Percentiles rank a stretch among this genome's conserved stretches.
Evolutionary conservation across 1,284 basidiomycete genomes (phyloP).

Genomic region (Microbotryum silenes-acaulis): DNA sequence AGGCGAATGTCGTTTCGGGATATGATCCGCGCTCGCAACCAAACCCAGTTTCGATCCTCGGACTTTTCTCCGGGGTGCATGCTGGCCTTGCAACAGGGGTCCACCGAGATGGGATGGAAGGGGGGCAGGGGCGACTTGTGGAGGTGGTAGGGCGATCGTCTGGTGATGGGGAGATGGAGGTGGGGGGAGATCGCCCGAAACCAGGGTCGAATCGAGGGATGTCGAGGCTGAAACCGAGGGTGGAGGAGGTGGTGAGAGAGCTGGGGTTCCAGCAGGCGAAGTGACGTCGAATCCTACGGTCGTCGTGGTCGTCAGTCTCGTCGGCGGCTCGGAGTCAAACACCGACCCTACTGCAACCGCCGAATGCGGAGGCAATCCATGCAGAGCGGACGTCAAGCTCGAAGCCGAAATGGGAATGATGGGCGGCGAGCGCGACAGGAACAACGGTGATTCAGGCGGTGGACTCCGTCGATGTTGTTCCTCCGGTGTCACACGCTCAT

Average conservation of each 20-base stretch:
- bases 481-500: not conserved
- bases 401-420: too few relatives aligned
- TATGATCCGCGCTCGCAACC: constrained; percentile 5
- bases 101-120: constrained; percentile 15
- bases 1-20: constrained; percentile 7
- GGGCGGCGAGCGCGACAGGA: not conserved
- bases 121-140: constrained; percentile 15
- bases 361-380: not conserved
- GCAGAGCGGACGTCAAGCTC: too few relatives aligned
- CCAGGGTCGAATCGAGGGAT: not conserved
- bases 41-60: not conserved
- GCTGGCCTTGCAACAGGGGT: not conserved
- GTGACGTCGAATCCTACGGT: not conserved
- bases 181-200: constrained; percentile 5
- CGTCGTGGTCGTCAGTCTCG: not conserved
- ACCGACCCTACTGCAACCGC: not conserved
- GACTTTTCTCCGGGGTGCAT: not conserved
- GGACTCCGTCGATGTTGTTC: constrained; percentile 2
- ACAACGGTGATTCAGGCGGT: not conserved
- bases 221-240: not conserved
- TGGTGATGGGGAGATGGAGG: constrained; percentile 14
- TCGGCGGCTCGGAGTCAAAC: not conserved
- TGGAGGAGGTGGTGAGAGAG: not conserved
- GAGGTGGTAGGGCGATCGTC: constrained; percentile 16
- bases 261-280: not conserved